phyloP scores from a whole-genome alignment of 495 filamentous ascomycete species.

The Aspergillus panamensis region DNA sequence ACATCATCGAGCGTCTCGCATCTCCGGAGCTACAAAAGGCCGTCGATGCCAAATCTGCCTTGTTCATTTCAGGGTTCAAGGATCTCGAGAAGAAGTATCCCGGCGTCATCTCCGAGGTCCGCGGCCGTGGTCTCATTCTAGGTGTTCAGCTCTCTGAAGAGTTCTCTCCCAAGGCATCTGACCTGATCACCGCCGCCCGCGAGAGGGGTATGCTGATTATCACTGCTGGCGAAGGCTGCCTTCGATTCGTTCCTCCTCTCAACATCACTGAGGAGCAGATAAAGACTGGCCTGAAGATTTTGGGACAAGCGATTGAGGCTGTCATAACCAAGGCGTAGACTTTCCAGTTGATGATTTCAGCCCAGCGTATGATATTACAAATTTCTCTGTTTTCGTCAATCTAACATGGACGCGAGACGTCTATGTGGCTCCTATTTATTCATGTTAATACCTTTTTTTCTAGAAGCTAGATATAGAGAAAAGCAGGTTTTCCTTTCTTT shows the following conservation, averaged over 20 bases:
- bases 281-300: conserved; percentile 64
- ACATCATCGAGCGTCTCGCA: conserved; percentile 72
- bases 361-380: too few species aligned
- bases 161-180: conserved; percentile 51
- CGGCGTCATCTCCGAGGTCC: conserved; percentile 66
- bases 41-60: conserved; percentile 60
- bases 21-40: conserved; percentile 58
- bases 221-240: conserved; percentile 82
- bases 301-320: conserved; percentile 71
- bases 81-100: conserved; percentile 64
- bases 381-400: background rate
- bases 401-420: background rate
- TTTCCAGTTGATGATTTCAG: background rate
- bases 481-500: conserved; percentile 4
- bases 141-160: conserved; percentile 75
- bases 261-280: conserved; percentile 76
- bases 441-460: conserved; percentile 1
- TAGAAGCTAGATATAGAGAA: conserved; percentile 16
- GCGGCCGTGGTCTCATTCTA: conserved; percentile 79
- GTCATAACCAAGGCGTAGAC: conserved; percentile 26
- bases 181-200: conserved; percentile 76
- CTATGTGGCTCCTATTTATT: background rate
- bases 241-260: conserved; percentile 82
- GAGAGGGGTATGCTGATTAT: conserved; percentile 89
- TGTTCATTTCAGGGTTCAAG: conserved; percentile 64